These are phyloP conservation scores for Aspergillus novoparasiticus DNA, from an alignment of 2,329 filamentous ascomycete genomes.

Conservation along the genomic window DNA sequence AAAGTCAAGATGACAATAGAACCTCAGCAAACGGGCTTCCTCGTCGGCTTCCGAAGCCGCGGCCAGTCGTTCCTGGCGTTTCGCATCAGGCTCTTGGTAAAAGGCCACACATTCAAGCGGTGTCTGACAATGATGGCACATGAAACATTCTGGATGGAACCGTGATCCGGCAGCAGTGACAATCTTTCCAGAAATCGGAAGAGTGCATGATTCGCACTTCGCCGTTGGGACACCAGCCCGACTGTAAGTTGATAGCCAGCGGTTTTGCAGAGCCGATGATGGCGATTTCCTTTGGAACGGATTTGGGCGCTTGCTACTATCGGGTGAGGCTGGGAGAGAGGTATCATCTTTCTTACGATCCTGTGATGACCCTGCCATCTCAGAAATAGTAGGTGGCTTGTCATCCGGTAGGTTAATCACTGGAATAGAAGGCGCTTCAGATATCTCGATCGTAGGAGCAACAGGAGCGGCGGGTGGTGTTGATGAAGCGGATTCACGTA, in stretches of 20 bases:
- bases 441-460: slow-evolving; percentile 33
- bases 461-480: slow-evolving; percentile 52
- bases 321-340: slow-evolving; percentile 22
- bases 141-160: slow-evolving; percentile 93
- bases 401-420: slow-evolving; percentile 56
- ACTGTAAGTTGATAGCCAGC: slow-evolving; percentile 42
- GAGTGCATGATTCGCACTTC: slow-evolving; percentile 79
- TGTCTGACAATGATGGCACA: slow-evolving; percentile 83
- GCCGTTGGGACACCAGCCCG: slow-evolving; percentile 63
- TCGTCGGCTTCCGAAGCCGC: slow-evolving; percentile 64
- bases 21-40: slow-evolving; percentile 68
- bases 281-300: slow-evolving; percentile 34
- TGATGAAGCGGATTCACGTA: slow-evolving; percentile 27
- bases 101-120: slow-evolving; percentile 93
- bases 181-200: slow-evolving; percentile 86
- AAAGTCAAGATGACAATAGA: slow-evolving; percentile 99
- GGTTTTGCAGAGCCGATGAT: slow-evolving; percentile 41
- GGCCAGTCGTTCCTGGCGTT: slow-evolving; percentile 70
- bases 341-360: slow-evolving; percentile 14
- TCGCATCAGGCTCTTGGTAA: slow-evolving; percentile 81
- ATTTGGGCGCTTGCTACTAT: slow-evolving; percentile 21
- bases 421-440: slow-evolving; percentile 43
- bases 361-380: slow-evolving; percentile 28
- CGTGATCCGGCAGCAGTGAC: slow-evolving; percentile 79
- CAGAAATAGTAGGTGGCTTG: slow-evolving; percentile 42